Evolutionary conservation across 2,329 filamentous ascomycete genomes (phyloP).

Genomic region (Phyllachora maydis): DNA sequence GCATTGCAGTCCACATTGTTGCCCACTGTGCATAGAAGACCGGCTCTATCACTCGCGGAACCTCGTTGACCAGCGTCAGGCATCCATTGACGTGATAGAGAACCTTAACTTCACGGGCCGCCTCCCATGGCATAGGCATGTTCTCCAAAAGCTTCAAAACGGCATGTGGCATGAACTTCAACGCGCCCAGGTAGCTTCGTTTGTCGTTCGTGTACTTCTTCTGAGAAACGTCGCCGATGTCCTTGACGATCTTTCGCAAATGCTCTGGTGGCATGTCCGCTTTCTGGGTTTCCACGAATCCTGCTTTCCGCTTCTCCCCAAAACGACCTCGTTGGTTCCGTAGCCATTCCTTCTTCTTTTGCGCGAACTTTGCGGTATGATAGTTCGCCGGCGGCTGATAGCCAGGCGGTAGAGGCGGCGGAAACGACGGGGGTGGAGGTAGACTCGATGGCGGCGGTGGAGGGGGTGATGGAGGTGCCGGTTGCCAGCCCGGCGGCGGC

Average conservation of each 20-base stretch:
- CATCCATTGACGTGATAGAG: conserved; percentile 97
- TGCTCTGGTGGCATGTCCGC: conserved; percentile 97
- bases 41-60: conserved; percentile 87
- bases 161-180: conserved; percentile 99
- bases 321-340: conserved; percentile 80
- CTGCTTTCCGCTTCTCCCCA: conserved; percentile 88
- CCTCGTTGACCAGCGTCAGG: conserved; percentile 90
- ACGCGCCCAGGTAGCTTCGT: conserved; percentile 83
- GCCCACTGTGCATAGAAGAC: conserved; percentile 98
- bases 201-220: conserved; percentile 99
- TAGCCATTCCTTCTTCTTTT: conserved; percentile 99
- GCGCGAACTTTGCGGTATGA: conserved; percentile 80
- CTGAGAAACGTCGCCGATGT: conserved; percentile 97
- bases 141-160: conserved; percentile 95
- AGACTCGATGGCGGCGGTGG: conserved; percentile 16
- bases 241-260: conserved; percentile 91
- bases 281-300: conserved; percentile 96
- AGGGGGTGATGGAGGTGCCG: conserved; percentile 34
- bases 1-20: conserved; percentile 98
- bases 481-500: conserved; percentile 35
- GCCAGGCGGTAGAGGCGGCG: conserved; percentile 64
- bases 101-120: conserved; percentile 87
- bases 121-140: conserved; percentile 99
- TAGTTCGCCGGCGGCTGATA: conserved; percentile 66
- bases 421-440: conserved; percentile 32